Evolutionary conservation across 2,329 filamentous ascomycete genomes (phyloP).

Genomic region (Exophiala alcalophila): DNA sequence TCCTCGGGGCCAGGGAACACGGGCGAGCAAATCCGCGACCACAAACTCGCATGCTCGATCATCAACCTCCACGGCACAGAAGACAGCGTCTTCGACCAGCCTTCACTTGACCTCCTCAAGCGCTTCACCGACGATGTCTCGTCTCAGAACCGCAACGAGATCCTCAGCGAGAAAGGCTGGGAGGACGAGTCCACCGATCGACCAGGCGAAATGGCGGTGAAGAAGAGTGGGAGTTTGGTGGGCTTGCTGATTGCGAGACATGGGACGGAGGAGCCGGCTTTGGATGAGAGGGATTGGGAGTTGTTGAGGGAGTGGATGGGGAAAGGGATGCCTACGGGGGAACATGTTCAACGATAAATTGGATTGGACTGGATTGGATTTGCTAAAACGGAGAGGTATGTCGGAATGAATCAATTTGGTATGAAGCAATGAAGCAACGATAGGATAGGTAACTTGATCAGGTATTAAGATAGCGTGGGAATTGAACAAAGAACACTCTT

Average conservation of each 20-base stretch:
- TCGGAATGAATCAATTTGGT: too few relatives aligned
- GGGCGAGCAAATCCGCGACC: slow-evolving; percentile 23
- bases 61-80: slow-evolving; percentile 24
- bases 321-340: slow-evolving; percentile 17
- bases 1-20: slow-evolving; percentile 15
- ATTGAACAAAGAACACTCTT: too few relatives aligned
- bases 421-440: too few relatives aligned
- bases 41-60: slow-evolving; percentile 23
- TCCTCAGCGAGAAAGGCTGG: slow-evolving; percentile 16
- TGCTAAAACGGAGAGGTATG: too few relatives aligned
- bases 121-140: slow-evolving; percentile 17
- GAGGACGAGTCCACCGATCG: slow-evolving; percentile 9
- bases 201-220: slow-evolving; percentile 4
- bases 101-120: slow-evolving; percentile 17
- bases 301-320: slow-evolving; percentile 20
- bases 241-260: slow-evolving; percentile 19
- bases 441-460: too few relatives aligned
- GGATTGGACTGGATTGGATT: too few relatives aligned
- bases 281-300: slow-evolving; percentile 24
- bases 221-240: slow-evolving; percentile 11
- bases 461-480: too few relatives aligned
- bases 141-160: slow-evolving; percentile 12
- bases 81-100: slow-evolving; percentile 21
- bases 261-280: slow-evolving; percentile 16
- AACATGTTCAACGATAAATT: slow-evolving; percentile 19